phyloP scores from a whole-genome alignment of 1,139 yeast genomes.

The Hanseniaspora sp. region DNA sequence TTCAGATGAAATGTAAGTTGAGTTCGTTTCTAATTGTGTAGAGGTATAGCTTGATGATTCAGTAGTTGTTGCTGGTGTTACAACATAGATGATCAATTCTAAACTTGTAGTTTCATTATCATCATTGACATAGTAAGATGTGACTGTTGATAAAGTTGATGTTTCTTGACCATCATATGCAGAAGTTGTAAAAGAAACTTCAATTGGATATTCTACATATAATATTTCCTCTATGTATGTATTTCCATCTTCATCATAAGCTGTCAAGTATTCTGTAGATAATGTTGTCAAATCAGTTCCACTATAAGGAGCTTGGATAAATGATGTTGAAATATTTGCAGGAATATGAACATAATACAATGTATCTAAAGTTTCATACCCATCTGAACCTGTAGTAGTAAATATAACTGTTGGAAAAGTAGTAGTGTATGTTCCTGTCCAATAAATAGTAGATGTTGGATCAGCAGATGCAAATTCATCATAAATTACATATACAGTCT shows the following conservation, averaged over 20 bases:
- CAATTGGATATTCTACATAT: constrained; percentile 3
- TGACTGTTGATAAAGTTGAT: not conserved
- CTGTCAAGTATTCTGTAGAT: constrained; percentile 17
- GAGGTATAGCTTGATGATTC: not conserved
- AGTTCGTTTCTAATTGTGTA: not conserved
- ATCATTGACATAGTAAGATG: not conserved
- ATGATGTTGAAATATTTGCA: constrained; percentile 7
- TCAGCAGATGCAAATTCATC: not conserved
- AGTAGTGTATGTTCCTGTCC: constrained; percentile 17
- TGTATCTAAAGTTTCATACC: constrained; percentile 16
- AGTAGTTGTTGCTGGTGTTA: not conserved
- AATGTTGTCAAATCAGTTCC: constrained; percentile 16
- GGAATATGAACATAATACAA: constrained; percentile 19
- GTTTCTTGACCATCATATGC: not conserved
- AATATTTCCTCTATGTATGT: constrained; percentile 4
- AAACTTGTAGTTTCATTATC: constrained; percentile 1
- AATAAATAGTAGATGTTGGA: constrained; percentile 6
- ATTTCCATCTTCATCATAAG: constrained; percentile 16
- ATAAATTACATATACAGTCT: constrained; percentile 9
- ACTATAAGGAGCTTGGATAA: constrained; percentile 9
- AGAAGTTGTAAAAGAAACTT: not conserved
- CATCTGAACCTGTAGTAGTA: constrained; percentile 18
- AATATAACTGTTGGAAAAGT: constrained; percentile 16
- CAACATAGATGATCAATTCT: not conserved
- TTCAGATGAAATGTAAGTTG: no score